Percentiles rank a stretch among this genome's conserved stretches.
Evolutionary conservation across 2,329 filamentous ascomycete genomes (phyloP).

Genomic region (Alternaria triticina): DNA sequence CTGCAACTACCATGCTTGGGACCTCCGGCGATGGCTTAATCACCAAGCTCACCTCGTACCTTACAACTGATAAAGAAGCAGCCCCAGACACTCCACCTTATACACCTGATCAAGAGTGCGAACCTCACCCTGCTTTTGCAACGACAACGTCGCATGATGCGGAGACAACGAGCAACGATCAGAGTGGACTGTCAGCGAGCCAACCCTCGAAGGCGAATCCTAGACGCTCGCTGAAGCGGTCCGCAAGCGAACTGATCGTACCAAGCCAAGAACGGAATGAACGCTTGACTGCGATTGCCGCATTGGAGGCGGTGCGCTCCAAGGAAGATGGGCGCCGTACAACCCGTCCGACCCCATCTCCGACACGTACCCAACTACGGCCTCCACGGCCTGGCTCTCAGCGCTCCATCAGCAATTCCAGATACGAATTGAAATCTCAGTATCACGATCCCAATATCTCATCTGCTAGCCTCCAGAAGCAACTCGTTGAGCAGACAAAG

Average conservation of each 20-base stretch:
- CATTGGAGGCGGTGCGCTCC: not conserved
- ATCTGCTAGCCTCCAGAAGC: slow-evolving; percentile 15
- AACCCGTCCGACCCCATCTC: not conserved
- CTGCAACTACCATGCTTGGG: not conserved
- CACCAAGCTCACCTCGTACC: slow-evolving; percentile 8
- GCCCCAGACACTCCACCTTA: not conserved
- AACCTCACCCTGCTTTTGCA: not conserved
- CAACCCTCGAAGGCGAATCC: not conserved
- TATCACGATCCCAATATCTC: slow-evolving; percentile 13
- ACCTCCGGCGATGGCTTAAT: slow-evolving; percentile 6
- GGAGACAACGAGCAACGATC: not conserved
- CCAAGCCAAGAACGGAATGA: not conserved
- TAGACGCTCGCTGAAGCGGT: not conserved
- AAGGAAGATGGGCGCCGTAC: slow-evolving; percentile 1
- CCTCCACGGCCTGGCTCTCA: not conserved
- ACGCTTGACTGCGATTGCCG: not conserved
- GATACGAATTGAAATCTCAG: slow-evolving; percentile 6
- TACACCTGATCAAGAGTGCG: not conserved
- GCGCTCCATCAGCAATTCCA: slow-evolving; percentile 18
- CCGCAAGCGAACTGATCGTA: not conserved
- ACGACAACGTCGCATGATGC: not conserved
- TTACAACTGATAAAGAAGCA: not conserved
- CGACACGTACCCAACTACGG: not conserved
- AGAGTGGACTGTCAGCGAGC: not conserved
- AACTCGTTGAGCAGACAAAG: slow-evolving; percentile 15